These are phyloP conservation scores for Chalciporus pseudorubinellus DNA, from an alignment of 768 basidiomycete genomes.

Conservation along the genomic window DNA sequence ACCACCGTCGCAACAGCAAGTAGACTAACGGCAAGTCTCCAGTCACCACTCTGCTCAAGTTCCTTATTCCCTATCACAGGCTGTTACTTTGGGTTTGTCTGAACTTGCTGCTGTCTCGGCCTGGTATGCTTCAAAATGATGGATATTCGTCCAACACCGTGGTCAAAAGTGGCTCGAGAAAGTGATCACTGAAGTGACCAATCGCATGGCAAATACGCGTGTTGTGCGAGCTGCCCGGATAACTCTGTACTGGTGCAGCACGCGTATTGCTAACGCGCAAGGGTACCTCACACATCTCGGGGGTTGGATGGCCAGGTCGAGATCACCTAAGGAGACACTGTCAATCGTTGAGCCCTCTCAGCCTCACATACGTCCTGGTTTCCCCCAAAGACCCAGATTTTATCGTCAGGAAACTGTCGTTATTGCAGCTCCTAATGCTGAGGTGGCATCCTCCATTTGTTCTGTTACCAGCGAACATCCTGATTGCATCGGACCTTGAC, in stretches of 20 bases:
- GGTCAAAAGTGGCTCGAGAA: slow-evolving; percentile 54
- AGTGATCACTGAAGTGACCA: slow-evolving; percentile 32
- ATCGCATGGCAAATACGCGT: slow-evolving; percentile 27
- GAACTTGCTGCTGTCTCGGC: slow-evolving; percentile 49
- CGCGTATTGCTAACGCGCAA: slow-evolving; percentile 15
- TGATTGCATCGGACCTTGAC: no score
- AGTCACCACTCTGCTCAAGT: background rate
- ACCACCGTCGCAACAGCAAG: no score
- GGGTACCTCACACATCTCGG: slow-evolving; percentile 24
- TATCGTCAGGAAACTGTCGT: slow-evolving; percentile 23
- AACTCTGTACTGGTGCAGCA: slow-evolving; percentile 24
- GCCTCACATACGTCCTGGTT: slow-evolving; percentile 12
- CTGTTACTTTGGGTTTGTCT: slow-evolving; percentile 40
- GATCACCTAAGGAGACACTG: slow-evolving; percentile 19
- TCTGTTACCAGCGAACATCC: slow-evolving; percentile 28
- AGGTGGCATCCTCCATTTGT: slow-evolving; percentile 23
- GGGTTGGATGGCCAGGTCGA: slow-evolving; percentile 24
- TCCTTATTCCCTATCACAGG: slow-evolving; percentile 20
- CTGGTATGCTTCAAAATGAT: slow-evolving; percentile 54
- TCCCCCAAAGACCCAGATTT: slow-evolving; percentile 9
- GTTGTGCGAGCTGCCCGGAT: slow-evolving; percentile 26
- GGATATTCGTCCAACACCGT: slow-evolving; percentile 45
- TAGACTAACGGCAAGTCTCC: slow-evolving; percentile 51
- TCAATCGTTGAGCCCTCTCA: slow-evolving; percentile 23
- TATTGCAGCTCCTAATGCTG: slow-evolving; percentile 15